Conservation (phyloP, 2,329 filamentous ascomycete genomes). For the Xylaria sp. region DNA sequence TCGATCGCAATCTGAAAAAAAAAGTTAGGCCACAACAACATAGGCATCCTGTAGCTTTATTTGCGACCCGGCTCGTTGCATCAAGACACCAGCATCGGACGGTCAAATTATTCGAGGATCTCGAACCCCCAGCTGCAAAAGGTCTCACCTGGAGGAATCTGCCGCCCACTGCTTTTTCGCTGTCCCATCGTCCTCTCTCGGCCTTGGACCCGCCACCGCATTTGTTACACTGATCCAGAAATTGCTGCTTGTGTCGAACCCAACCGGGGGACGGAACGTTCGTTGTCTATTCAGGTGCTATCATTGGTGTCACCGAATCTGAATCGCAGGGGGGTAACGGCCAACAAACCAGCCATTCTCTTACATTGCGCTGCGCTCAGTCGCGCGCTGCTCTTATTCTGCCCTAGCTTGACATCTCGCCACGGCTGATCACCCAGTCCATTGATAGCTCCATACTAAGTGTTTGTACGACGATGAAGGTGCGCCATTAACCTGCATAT, state of each 20-base stretch:
- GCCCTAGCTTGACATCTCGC: constrained; percentile 36
- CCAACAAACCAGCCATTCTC: constrained; percentile 40
- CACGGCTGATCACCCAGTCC: constrained; percentile 40
- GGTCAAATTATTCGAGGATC: constrained; percentile 36
- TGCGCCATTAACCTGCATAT: constrained; percentile 48
- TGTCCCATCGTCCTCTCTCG: constrained; percentile 42
- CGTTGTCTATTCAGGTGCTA: constrained; percentile 40
- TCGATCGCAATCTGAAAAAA: constrained; percentile 25
- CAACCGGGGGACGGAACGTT: constrained; percentile 39
- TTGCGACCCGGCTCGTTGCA: constrained; percentile 40
- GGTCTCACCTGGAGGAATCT: constrained; percentile 46
- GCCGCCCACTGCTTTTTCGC: constrained; percentile 37
- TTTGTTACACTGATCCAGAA: constrained; percentile 50
- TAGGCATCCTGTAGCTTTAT: constrained; percentile 19
- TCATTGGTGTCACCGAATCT: constrained; percentile 45
- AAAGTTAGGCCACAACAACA: constrained; percentile 22
- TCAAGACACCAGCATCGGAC: constrained; percentile 38
- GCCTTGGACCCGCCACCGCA: constrained; percentile 41
- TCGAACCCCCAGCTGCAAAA: constrained; percentile 41
- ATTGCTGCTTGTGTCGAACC: constrained; percentile 46
- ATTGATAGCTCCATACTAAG: constrained; percentile 41
- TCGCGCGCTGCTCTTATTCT: constrained; percentile 37
- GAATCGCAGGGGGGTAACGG: constrained; percentile 40
- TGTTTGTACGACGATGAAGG: constrained; percentile 52
- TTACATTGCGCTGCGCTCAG: constrained; percentile 40